Evolutionary conservation across 1,284 basidiomycete species (phyloP), one percentile per base, ranked within the genome.

Genomic region (Marasmius tenuissimus): DNA sequence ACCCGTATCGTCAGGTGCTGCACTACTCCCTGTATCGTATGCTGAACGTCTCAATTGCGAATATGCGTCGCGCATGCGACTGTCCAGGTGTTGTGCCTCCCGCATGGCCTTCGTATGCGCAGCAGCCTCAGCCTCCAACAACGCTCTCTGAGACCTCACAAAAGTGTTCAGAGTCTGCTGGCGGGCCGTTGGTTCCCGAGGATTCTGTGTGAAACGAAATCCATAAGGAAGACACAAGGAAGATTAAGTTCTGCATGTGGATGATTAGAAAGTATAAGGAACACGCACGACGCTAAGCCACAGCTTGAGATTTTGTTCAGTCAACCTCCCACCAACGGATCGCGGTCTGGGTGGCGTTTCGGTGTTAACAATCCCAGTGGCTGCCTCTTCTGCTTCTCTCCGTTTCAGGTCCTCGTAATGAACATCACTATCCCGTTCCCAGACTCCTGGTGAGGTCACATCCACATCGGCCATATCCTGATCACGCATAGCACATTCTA

Each of bases 401-500:
- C 82, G 80, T 66, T 90, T 78, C 35, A 97, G 80, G 52, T 98
- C 95, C 51, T 93, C 85, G 66, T 87, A 97, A 42, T 84, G 80
- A 7, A 82, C 86, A 72, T 99, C 97, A 72, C 93, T 96, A 68
- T 91, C 89, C 40, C 97, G 83, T 0, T 93, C 94, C 97, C 97
- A 99, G 14, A 93, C 83, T 0, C 94, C 94, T 4, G 89, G 86
- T 35, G 90, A 88, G 1, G 89, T 85, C 22, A 98, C 97, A 72
- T 92, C 85, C 34, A 99, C 94, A 75, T 98, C 97, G 39, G 92
- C 94, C 92, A 99, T 95, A 73, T 99, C 97, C 71, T 97, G 89
- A 77, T 99, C 97, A 49, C 97, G 90, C 97, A 99, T 99, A 70
- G 97, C 94, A 74, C 97, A 99, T 77, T 99, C 97, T 54, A 98